phyloP scores from a whole-genome alignment of 495 filamentous ascomycete genomes.

The Hyphodiscus hymeniophilus region DNA sequence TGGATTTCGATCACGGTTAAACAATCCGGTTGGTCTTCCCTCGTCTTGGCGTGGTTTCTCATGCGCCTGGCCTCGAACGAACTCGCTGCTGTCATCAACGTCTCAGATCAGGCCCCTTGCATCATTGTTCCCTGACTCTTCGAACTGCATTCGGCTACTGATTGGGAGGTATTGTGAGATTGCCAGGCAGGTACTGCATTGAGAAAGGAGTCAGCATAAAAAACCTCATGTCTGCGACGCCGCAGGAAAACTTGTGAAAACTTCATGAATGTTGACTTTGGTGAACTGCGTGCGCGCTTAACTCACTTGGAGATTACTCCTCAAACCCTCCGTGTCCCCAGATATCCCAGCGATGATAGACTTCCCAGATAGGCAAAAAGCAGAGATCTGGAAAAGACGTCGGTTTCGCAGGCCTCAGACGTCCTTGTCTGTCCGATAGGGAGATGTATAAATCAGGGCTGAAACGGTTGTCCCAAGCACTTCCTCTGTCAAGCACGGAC shows the following conservation, averaged over 20 bases:
- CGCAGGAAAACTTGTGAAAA: neutral
- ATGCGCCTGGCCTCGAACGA: conserved; percentile 12
- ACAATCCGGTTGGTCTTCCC: conserved; percentile 3
- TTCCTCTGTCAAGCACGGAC: conserved; percentile 1
- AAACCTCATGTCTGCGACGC: conserved; percentile 13
- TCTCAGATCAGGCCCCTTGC: conserved; percentile 10
- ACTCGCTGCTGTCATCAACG: conserved; percentile 12
- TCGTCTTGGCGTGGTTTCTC: neutral
- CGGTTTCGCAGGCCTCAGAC: conserved; percentile 1
- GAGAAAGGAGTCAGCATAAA: conserved; percentile 13
- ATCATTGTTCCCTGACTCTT: conserved; percentile 10
- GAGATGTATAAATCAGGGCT: conserved; percentile 11
- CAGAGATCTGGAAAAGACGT: conserved; percentile 4
- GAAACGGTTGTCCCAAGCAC: conserved; percentile 18
- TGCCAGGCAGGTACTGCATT: neutral
- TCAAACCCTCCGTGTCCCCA: neutral
- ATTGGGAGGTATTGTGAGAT: neutral
- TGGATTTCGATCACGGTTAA: conserved; percentile 9
- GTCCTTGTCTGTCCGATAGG: conserved; percentile 8
- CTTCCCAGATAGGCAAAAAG: neutral
- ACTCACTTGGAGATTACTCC: conserved; percentile 7
- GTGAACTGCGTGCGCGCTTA: neutral
- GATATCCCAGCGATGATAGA: neutral
- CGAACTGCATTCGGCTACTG: neutral
- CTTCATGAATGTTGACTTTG: neutral